Base-by-base conservation (phyloP, 2,329 filamentous ascomycete genomes). In the Alternaria incomplexa region DNA sequence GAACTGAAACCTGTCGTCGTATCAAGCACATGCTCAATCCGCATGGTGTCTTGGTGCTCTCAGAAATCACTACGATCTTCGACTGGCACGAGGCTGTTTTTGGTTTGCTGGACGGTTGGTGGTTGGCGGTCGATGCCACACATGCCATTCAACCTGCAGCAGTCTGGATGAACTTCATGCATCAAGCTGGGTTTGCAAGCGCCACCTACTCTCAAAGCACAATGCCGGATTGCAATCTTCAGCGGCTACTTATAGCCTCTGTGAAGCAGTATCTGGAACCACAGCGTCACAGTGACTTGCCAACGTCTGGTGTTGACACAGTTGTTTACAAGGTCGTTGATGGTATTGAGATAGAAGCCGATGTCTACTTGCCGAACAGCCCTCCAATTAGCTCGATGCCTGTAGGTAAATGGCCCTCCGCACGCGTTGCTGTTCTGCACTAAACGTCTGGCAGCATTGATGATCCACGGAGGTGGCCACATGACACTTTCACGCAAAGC, bases 401-500 rank as follows among this genome's bases (percentile, higher is more conserved):
- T 53, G 62, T 62, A 30, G 63, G 63, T 67, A 56, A 58, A 57
- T 57, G 45, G 23, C 3, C 51, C 30, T 43, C 1, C n/a, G 25
- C 45, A 32, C 20, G 12, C 17, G 13, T 10, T 45, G 6, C 5
- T 52, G 63, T 56, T 23, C 55, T 52, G 28, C 64, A 61, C 52
- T 63, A 56, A 62, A 23, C 53, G 17, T 36, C 22, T 11, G 60
- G 3, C 58, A 81, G 81, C 80, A 13, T 63, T 84, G 1, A 82
- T 84, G 80, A 80, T 84, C 15, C 83, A 85, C 57, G 83, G 82
- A 4, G 83, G 82, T 17, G 78, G 82, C 7, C 77, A 83, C 60
- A 66, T 84, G 6, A 78, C 79, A 30, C 73, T 83, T 9, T 80
- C 78, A 0, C 74, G 81, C 8, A 77, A 78, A 45, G 80, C 78